Conservation (phyloP, 139 green algal species). For the Coelastrella sp. region DNA sequence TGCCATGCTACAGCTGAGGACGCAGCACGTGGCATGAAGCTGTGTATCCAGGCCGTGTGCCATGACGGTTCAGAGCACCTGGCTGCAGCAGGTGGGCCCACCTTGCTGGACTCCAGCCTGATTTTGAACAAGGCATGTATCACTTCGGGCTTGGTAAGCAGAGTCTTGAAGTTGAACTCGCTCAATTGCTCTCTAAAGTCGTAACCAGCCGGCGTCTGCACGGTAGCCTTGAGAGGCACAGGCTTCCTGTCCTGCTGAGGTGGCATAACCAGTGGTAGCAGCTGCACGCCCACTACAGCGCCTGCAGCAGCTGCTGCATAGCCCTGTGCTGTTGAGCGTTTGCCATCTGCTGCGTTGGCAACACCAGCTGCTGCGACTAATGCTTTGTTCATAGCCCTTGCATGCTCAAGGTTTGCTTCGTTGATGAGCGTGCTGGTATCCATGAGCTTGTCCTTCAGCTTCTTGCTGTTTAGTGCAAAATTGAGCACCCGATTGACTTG, state of each 20-base stretch:
- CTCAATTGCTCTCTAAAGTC: slow-evolving; percentile 83
- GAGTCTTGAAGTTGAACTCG: slow-evolving; percentile 84
- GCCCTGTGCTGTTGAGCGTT: neutral
- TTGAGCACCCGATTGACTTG: slow-evolving; percentile 77
- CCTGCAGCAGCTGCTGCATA: neutral
- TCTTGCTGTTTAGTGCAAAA: slow-evolving; percentile 81
- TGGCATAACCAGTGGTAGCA: slow-evolving; percentile 8
- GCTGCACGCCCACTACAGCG: neutral
- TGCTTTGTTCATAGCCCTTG: slow-evolving; percentile 86
- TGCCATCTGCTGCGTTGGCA: neutral
- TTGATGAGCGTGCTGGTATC: slow-evolving; percentile 80
- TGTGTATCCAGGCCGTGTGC: too few species aligned
- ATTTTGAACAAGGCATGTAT: slow-evolving; percentile 70
- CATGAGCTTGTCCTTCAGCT: slow-evolving; percentile 82
- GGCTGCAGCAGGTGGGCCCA: slow-evolving; percentile 10
- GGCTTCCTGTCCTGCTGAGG: neutral
- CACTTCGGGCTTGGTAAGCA: slow-evolving; percentile 85
- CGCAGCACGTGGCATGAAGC: too few species aligned
- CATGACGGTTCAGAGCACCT: too few species aligned
- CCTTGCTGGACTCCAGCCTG: slow-evolving; percentile 72
- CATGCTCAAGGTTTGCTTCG: slow-evolving; percentile 87
- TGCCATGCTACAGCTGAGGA: too few species aligned
- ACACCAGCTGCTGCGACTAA: slow-evolving; percentile 64
- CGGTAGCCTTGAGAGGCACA: slow-evolving; percentile 51
- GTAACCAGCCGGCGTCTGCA: slow-evolving; percentile 62